phyloP scores from a whole-genome alignment of 1,284 basidiomycete species.

The Chiua sp. region DNA sequence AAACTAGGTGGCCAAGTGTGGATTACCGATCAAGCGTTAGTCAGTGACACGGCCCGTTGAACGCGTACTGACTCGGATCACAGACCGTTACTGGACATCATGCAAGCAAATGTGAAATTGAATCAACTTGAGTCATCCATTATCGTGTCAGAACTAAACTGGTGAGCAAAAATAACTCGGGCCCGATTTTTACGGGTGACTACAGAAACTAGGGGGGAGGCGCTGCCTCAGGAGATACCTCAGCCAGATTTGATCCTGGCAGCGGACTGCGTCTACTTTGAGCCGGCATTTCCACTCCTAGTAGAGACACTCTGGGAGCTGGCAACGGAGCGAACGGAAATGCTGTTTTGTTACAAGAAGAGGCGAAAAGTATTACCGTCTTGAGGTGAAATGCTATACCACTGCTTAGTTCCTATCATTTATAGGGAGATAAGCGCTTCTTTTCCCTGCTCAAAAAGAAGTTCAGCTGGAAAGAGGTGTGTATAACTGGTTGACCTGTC shows the following conservation, averaged over 20 bases:
- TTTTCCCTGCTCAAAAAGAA: slow-evolving; percentile 83
- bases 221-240: slow-evolving; percentile 48
- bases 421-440: slow-evolving; percentile 89
- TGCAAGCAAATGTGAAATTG: slow-evolving; percentile 70
- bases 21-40: slow-evolving; percentile 92
- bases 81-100: slow-evolving; percentile 78
- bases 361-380: slow-evolving; percentile 73
- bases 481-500: slow-evolving; percentile 3
- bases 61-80: slow-evolving; percentile 23
- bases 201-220: slow-evolving; percentile 55
- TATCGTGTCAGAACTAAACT: slow-evolving; percentile 75
- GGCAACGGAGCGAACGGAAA: slow-evolving; percentile 60
- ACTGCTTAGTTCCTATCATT: slow-evolving; percentile 3
- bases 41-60: slow-evolving; percentile 24
- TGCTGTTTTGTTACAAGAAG: slow-evolving; percentile 94
- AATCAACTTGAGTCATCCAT: slow-evolving; percentile 64
- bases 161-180: slow-evolving; percentile 50
- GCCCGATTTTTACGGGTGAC: neutral
- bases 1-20: slow-evolving; percentile 68
- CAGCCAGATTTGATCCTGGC: slow-evolving; percentile 76
- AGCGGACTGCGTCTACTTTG: slow-evolving; percentile 96
- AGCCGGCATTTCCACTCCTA: slow-evolving; percentile 91
- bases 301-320: slow-evolving; percentile 82
- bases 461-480: slow-evolving; percentile 80
- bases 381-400: neutral